Conservation (phyloP, 192 early-diverging fungal genomes). For the Polychytrium aggregatum region DNA sequence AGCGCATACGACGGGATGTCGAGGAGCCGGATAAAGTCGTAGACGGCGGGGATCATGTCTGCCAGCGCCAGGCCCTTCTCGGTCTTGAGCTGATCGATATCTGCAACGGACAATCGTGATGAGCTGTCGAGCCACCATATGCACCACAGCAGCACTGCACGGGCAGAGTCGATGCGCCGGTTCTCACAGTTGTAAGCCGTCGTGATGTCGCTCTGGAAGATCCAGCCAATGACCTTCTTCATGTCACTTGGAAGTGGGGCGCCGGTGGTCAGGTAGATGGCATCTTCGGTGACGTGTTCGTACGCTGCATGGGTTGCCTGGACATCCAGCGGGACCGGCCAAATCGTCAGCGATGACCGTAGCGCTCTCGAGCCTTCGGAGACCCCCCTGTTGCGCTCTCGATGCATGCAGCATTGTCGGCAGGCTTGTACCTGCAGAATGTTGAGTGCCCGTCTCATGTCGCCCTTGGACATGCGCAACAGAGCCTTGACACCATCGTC, state of each 20-base stretch:
- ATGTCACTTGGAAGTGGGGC: constrained; percentile 83
- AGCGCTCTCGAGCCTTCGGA: neutral
- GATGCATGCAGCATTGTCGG: too few relatives aligned
- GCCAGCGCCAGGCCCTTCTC: constrained; percentile 82
- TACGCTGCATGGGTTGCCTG: constrained; percentile 79
- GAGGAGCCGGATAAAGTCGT: constrained; percentile 48
- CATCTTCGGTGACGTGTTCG: constrained; percentile 57
- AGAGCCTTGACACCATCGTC: constrained; percentile 70
- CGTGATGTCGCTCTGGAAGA: constrained; percentile 80
- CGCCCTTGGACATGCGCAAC: constrained; percentile 75
- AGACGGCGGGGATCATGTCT: constrained; percentile 80
- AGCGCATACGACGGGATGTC: constrained; percentile 62
- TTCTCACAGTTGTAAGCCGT: constrained; percentile 37
- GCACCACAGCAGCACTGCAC: too few relatives aligned
- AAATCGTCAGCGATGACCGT: constrained; percentile 2
- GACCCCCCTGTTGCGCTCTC: too few relatives aligned
- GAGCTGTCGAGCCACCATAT: too few relatives aligned
- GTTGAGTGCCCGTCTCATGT: constrained; percentile 95
- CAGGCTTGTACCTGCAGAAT: constrained; percentile 90
- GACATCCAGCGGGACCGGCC: neutral
- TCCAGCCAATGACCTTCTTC: constrained; percentile 53
- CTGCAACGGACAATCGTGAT: constrained; percentile 39
- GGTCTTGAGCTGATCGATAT: constrained; percentile 59
- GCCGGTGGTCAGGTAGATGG: constrained; percentile 87
- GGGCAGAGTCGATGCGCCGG: neutral